Evolutionary conservation across 345 rosid genomes (phyloP), one percentile per base, ranked within the genome.

Genomic region (Syzygium grande): DNA sequence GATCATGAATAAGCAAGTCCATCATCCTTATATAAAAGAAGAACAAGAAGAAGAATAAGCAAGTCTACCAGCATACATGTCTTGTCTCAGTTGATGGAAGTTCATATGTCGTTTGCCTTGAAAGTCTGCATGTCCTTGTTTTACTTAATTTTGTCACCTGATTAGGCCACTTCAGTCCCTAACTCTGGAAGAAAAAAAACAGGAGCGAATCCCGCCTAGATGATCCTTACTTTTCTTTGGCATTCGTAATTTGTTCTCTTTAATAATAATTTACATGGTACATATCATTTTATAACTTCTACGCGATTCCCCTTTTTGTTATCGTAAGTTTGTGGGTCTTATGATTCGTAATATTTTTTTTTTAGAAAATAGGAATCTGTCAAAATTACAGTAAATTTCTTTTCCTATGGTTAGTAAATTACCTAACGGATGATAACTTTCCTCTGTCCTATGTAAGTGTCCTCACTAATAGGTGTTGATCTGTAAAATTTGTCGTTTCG

Each of bases 351-450:
- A 16, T n/a, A 59, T 59, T 59, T 43, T 43, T 41, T 43, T 43
- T 43, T 43, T 43, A 43, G 46, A 43, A 43, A 43, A 43, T 1
- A 59, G 34, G 16, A 11, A 59, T 0, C 0, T 27, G 30, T 1
- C 30, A 2, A 27, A 11, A 11, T 59, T 59, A 59, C 27, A 59
- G 30, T 59, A 25, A 27, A 5, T 59, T 12, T 59, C 27, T 30
- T 59, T 59, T 27, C 30, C 29, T 3, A 25, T 59, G 5, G 30
- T 59, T 12, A 11, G 68, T 59, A 27, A 59, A 59, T 59, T 59
- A 27, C 30, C 7, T 27, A n/a, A 6, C 6, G 34, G 5, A 27
- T 61, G 9, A 27, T n/a, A 12, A 61, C 30, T 61, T n/a, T 61
- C 17, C 17, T 16, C 3, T 6, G 17, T 12, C 30, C 68, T 30